Conservation (phyloP, 75 land plant species). For the Picea sitchensis region DNA sequence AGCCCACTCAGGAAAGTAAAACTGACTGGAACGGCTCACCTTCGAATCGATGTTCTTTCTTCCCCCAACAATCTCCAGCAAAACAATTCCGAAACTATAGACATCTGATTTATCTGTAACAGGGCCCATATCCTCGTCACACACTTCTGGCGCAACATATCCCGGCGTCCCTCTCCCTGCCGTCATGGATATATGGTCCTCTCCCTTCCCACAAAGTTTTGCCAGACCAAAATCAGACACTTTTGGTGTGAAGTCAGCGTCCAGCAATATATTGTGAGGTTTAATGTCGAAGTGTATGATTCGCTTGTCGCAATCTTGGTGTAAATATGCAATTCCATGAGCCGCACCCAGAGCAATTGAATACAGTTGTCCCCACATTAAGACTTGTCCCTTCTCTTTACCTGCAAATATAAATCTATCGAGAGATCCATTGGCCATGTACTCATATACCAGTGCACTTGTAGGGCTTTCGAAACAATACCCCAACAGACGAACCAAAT, state of each 20-base stretch:
- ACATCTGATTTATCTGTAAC: no score
- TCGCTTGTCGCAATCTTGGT: background rate
- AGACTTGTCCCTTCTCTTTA: background rate
- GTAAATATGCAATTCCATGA: constrained; percentile 7
- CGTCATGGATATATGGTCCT: no score
- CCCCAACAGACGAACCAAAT: constrained; percentile 7
- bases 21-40: no score
- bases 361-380: background rate
- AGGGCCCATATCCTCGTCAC: no score
- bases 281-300: constrained; percentile 15
- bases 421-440: constrained; percentile 10
- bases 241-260: constrained; percentile 34
- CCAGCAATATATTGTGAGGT: constrained; percentile 31
- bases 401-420: background rate
- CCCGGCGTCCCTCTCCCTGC: no score
- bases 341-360: constrained; percentile 7
- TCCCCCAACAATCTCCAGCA: no score
- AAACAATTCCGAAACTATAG: no score
- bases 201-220: constrained; percentile 5
- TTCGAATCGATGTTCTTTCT: no score
- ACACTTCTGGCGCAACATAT: no score
- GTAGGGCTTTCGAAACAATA: background rate
- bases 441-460: background rate
- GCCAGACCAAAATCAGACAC: constrained; percentile 35
- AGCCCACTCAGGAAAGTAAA: no score